Base-by-base conservation (phyloP, 345 rosid genomes). In the Eucalyptus sp. region DNA sequence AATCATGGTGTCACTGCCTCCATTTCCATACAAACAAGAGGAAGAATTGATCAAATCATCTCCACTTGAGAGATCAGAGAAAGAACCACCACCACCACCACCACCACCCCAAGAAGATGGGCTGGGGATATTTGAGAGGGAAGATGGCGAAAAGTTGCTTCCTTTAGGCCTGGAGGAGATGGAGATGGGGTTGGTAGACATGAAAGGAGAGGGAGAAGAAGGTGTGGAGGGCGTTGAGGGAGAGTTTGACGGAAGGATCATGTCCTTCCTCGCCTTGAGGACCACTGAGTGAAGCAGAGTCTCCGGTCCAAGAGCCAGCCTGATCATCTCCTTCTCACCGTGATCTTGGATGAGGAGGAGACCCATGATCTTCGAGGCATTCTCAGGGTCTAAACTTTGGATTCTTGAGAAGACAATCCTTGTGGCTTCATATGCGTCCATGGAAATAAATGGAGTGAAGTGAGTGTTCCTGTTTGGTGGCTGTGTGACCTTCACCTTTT, bases 321-420 rank as follows among this genome's bases (percentile, higher is more conserved):
- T 92, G 90, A 97, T 96, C 98, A 96, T 96, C 91, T 96, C 99
- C 86, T 97, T 96, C 86, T 97, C 99, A n/a, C 99, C 97, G 50
- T 95, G 97, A 88, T 97, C 99, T 91, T 97, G 98, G 87, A 96
- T 94, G 76, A 97, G 95, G 89, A 97, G 96, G 54, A 96, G 92
- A 90, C 99, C 97, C 97, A 97, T 96, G 95, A 96, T 97, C 93
- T 94, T 97, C 50, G 99, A 96, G 29, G 99, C 98, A 93, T 96
- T 95, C 24, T 96, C 98, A 52, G 98, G 96, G 92, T 97, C 99
- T 60, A 94, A 49, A 88, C 81, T 93, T 88, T 96, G 97, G 92
- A 96, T 96, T 91, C 97, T 92, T 29, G 99, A 97, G 91, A 96
- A 93, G n/a, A 96, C 98, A 86, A 92, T 93, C 89, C 97, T 92